Evolutionary conservation across 116 monocot species (phyloP), one percentile per base, ranked within the genome.

Genomic region (Papilionanthe hybrid): DNA sequence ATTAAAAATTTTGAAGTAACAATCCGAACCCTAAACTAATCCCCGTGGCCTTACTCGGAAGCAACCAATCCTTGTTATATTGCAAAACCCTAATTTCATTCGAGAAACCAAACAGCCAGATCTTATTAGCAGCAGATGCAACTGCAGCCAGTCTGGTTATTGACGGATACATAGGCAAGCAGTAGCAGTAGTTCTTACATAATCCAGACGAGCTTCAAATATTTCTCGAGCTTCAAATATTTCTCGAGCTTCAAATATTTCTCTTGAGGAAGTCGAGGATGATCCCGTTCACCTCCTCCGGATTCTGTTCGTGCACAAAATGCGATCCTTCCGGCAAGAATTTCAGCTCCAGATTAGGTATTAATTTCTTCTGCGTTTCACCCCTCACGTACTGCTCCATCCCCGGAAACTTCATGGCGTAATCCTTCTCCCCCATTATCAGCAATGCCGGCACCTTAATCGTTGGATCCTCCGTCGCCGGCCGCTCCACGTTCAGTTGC

Each of bases 401-500:
- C 10, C 85, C 81, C 1, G 93, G 84, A 77, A 91, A 83, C 30
- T 91, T 88, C 9, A 91, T 57, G 9, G 80, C 44, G 47, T 88
- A 92, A 56, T 95, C 93, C 29, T 88, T 91, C 41, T 86, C 95
- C 50, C 93, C 93, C 82, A 93, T 85, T 18, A 93, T 86, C 79
- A 93, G 67, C 80, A 95, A 30, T 9, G 84, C 72, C 5, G 93
- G 91, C 7, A 79, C 83, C 79, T 78, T 49, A 25, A 94, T 23
- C 42, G 80, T 95, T 1, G 87, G 83, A 86, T 95, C 83, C 1
- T 30, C 55, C 27, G 27, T 27, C 75, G 49, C 5, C 3, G 48
- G 75, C 49, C 49, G 48, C 27, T 75, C 49, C 10, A 11, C 47
- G 27, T 0, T 3, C 15, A 49, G 13, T 13, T 20, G 9, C 27